phyloP scores from a whole-genome alignment of 148 eudicot genomes.

The Rheum nobile region DNA sequence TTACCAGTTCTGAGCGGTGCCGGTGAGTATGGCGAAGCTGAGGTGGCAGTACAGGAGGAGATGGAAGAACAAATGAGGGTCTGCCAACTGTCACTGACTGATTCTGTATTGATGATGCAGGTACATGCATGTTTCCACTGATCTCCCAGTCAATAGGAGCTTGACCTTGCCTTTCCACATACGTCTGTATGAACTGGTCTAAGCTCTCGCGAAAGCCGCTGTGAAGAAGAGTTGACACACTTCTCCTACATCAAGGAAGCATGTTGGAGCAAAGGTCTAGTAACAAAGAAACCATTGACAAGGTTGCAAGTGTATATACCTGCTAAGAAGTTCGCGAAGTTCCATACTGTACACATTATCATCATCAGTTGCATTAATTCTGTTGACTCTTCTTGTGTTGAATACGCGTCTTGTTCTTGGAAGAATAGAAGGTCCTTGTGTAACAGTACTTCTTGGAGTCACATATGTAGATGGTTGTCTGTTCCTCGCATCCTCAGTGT shows the following conservation, averaged over 20 bases:
- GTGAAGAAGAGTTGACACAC: slow-evolving; percentile 89
- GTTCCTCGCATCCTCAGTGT: slow-evolving; percentile 38
- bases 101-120: slow-evolving; percentile 44
- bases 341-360: slow-evolving; percentile 96
- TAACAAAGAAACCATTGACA: neutral
- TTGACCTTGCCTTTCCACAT: slow-evolving; percentile 79
- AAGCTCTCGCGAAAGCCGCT: slow-evolving; percentile 96
- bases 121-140: slow-evolving; percentile 50
- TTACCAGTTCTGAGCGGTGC: slow-evolving; percentile 81
- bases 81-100: slow-evolving; percentile 36
- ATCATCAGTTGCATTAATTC: slow-evolving; percentile 88
- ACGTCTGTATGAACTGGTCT: slow-evolving; percentile 88
- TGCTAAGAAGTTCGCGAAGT: slow-evolving; percentile 92
- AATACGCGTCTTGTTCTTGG: slow-evolving; percentile 42
- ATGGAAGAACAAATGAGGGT: slow-evolving; percentile 51
- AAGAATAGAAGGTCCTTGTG: slow-evolving; percentile 36
- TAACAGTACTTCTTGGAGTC: slow-evolving; percentile 28
- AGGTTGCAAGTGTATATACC: slow-evolving; percentile 24
- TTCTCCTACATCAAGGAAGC: slow-evolving; percentile 52
- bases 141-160: slow-evolving; percentile 86
- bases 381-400: slow-evolving; percentile 46
- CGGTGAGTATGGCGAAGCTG: slow-evolving; percentile 74
- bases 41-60: slow-evolving; percentile 90
- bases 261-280: neutral
- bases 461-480: slow-evolving; percentile 27